Base-by-base conservation (phyloP, 2,329 filamentous ascomycete species). In the Nannizzia gypsea region DNA sequence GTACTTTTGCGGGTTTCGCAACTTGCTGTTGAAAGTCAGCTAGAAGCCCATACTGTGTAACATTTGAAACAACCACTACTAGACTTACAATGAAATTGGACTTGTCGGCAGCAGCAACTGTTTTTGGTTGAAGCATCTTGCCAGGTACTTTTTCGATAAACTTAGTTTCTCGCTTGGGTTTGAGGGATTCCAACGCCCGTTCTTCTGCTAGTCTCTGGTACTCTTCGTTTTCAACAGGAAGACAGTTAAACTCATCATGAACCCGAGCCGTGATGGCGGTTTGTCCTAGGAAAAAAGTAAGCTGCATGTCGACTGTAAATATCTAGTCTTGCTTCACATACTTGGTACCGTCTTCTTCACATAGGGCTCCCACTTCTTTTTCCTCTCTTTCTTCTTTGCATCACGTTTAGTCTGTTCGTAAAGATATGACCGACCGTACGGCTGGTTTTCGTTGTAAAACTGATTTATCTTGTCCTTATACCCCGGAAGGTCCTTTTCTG, bases 401-500 rank as follows among this genome's bases (percentile, higher is more conserved):
- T 78, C 75, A 13, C 75, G 71, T 66, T 76, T 76, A 69, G 73
- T 73, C 26, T 74, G 68, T 64, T 78, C 75, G 61, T 77, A 77
- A 26, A 78, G 67, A 46, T 73, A 73, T n/a, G 75, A 77, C 56
- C 74, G 72, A 8, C 67, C 68, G 55, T 63, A 60, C 1, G 64
- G 52, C 54, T 68, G 66, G n/a, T 69, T 70, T 61, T 76, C 73
- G 42, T 74, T 75, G 59, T 76, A 76, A 20, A 72, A 68, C 17
- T 73, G 70, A 59, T 72, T 70, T 58, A 73, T 68, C 17, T 74
- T 74, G 54, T 76, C 76, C 62, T 80, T 80, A 74, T 85, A 90
- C 40, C 89, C 89, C 0, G 90, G 88, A 22, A 96, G 81, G 68
- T 97, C 90, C 71, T 95, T 90, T 74, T 99, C 93, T 44, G 88